Conservation (phyloP, 148 eudicot species). For the Silene latifolia region DNA sequence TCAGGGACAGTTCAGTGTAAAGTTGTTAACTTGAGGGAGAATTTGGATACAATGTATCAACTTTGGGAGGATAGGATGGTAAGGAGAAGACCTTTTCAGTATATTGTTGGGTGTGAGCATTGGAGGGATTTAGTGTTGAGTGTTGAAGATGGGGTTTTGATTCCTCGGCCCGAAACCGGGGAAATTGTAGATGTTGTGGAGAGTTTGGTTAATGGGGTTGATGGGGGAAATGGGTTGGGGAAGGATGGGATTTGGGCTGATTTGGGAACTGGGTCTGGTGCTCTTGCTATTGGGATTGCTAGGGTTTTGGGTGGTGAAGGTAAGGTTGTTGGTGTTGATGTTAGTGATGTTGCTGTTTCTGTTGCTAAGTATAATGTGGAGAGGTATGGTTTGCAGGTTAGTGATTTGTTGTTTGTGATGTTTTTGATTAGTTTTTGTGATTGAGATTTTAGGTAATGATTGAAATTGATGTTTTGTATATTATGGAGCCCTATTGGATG, state of each 20-base stretch:
- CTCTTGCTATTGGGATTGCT: conserved; percentile 79
- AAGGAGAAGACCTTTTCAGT: conserved; percentile 86
- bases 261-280: conserved; percentile 97
- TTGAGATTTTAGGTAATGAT: too few species aligned
- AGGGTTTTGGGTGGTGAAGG: conserved; percentile 55
- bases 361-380: conserved; percentile 75
- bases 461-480: too few species aligned
- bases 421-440: not conserved
- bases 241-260: conserved; percentile 85
- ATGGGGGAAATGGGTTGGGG: conserved; percentile 24
- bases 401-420: not conserved
- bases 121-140: conserved; percentile 93
- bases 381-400: conserved; percentile 86
- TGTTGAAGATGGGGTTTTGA: conserved; percentile 88
- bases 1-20: not conserved
- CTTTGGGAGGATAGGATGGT: conserved; percentile 76
- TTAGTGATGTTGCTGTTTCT: conserved; percentile 68
- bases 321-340: conserved; percentile 72
- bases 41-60: conserved; percentile 50
- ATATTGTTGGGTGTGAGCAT: conserved; percentile 95
- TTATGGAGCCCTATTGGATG: too few species aligned
- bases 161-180: conserved; percentile 92
- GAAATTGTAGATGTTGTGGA: conserved; percentile 67
- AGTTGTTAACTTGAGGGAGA: conserved; percentile 36
- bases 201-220: conserved; percentile 35